Percentiles rank a stretch among this genome's conserved stretches.
These are phyloP conservation scores for Trichosporon sp. DNA, from an alignment of 1,284 basidiomycete species.

Conservation along the genomic window DNA sequence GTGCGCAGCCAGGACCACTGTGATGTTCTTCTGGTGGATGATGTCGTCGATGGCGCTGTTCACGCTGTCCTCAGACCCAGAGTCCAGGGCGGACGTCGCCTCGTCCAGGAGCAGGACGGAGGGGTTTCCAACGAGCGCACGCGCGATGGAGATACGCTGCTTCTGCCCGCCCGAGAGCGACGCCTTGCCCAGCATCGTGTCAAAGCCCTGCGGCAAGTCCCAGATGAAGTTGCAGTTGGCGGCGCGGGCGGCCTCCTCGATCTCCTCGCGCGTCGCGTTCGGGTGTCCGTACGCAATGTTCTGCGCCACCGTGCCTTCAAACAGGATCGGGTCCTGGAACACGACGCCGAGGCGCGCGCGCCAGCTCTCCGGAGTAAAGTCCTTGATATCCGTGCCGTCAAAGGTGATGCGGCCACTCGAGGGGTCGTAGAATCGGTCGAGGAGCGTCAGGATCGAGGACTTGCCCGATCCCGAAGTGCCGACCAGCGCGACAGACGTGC, in stretches of 20 bases:
- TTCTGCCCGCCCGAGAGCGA: constrained; percentile 59
- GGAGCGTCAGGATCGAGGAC: constrained; percentile 83
- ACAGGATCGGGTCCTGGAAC: constrained; percentile 65
- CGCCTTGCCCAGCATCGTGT: constrained; percentile 63
- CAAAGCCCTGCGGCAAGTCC: constrained; percentile 82
- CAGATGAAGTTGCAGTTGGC: constrained; percentile 97
- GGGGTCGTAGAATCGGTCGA: constrained; percentile 93
- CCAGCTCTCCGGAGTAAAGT: constrained; percentile 83
- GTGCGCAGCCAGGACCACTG: constrained; percentile 87
- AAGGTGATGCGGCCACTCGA: constrained; percentile 76
- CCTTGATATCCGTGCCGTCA: constrained; percentile 84
- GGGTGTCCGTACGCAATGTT: constrained; percentile 89
- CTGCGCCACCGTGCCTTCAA: constrained; percentile 82
- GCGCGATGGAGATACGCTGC: constrained; percentile 60
- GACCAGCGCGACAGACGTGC: constrained; percentile 90
- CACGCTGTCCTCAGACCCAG: constrained; percentile 76
- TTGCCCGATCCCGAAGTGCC: constrained; percentile 85
- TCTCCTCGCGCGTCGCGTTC: constrained; percentile 73
- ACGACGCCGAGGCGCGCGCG: constrained; percentile 82
- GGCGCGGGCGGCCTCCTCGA: constrained; percentile 81
- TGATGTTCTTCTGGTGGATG: constrained; percentile 72
- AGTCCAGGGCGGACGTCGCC: constrained; percentile 72
- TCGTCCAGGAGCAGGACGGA: constrained; percentile 60
- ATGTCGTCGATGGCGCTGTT: constrained; percentile 91
- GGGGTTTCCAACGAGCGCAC: constrained; percentile 59